These are phyloP conservation scores for Macrocystidia cucumis DNA, from an alignment of 1,284 basidiomycete species.

Conservation along the genomic window DNA sequence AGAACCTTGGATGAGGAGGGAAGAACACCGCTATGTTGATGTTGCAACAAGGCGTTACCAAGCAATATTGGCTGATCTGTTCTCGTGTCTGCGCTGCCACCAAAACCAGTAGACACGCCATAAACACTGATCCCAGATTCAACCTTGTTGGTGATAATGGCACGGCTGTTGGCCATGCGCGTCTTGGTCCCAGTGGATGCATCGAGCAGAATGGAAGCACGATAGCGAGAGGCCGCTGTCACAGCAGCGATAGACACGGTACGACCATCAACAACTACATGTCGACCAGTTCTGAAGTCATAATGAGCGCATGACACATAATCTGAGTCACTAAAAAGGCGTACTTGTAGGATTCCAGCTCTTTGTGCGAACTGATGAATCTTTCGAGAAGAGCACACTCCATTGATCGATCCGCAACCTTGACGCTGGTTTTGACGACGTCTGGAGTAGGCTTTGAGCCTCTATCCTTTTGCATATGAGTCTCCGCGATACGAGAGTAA, in stretches of 20 bases:
- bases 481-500: constrained; percentile 10
- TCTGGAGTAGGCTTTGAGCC: constrained; percentile 12
- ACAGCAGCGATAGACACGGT: constrained; percentile 68
- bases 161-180: constrained; percentile 50
- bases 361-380: constrained; percentile 41
- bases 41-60: constrained; percentile 73
- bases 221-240: constrained; percentile 61
- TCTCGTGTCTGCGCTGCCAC: constrained; percentile 64
- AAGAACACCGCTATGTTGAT: constrained; percentile 67
- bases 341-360: constrained; percentile 48
- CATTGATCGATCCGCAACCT: constrained; percentile 9
- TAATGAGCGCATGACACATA: too few relatives aligned
- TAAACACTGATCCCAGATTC: constrained; percentile 66
- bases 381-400: constrained; percentile 29
- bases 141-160: constrained; percentile 61
- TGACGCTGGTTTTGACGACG: constrained; percentile 16
- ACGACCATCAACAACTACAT: constrained; percentile 62
- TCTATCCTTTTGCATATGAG: constrained; percentile 17
- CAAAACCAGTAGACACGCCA: constrained; percentile 79
- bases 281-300: constrained; percentile 44
- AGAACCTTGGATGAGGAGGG: constrained; percentile 40
- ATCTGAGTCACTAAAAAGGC: too few relatives aligned
- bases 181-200: constrained; percentile 36
- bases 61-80: constrained; percentile 63
- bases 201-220: constrained; percentile 46